Percentiles rank a stretch among this genome's conserved stretches.
These are phyloP conservation scores for Allantophomopsis lycopodina DNA, from an alignment of 2,329 filamentous ascomycete species.

Conservation along the genomic window DNA sequence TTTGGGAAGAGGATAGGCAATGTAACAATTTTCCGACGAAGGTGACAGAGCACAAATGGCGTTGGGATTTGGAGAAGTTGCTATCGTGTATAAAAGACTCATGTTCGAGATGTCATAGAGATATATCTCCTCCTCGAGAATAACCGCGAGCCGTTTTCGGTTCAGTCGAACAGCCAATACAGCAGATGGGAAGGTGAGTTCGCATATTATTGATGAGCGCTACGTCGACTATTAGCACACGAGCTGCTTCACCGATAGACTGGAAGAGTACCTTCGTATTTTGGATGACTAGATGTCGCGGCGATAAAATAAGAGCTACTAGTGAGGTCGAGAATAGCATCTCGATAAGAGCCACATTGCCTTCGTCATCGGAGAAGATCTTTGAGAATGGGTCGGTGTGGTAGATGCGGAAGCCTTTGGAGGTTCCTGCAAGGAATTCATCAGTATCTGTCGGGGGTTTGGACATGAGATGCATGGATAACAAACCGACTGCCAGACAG, in stretches of 20 bases:
- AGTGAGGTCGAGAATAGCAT: conserved; percentile 98
- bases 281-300: conserved; percentile 84
- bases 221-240: conserved; percentile 16
- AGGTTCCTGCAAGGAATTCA: conserved; percentile 49
- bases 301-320: conserved; percentile 84
- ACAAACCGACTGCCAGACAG: conserved; percentile 83
- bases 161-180: conserved; percentile 90
- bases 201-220: conserved; percentile 78
- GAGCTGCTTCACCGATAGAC: neutral
- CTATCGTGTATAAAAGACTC: conserved; percentile 84
- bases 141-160: conserved; percentile 82
- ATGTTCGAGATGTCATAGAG: conserved; percentile 98
- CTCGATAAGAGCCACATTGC: conserved; percentile 90
- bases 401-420: conserved; percentile 90
- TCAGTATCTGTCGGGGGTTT: conserved; percentile 1
- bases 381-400: conserved; percentile 93
- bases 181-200: conserved; percentile 95
- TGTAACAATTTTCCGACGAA: conserved; percentile 89
- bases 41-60: conserved; percentile 88
- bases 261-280: conserved; percentile 70
- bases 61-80: conserved; percentile 83
- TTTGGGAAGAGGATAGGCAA: conserved; percentile 82
- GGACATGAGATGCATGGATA: conserved; percentile 1
- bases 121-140: conserved; percentile 93
- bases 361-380: conserved; percentile 87